Conservation (phyloP, 2,329 filamentous ascomycete species). For the Ceratocystis eucalypticola region DNA sequence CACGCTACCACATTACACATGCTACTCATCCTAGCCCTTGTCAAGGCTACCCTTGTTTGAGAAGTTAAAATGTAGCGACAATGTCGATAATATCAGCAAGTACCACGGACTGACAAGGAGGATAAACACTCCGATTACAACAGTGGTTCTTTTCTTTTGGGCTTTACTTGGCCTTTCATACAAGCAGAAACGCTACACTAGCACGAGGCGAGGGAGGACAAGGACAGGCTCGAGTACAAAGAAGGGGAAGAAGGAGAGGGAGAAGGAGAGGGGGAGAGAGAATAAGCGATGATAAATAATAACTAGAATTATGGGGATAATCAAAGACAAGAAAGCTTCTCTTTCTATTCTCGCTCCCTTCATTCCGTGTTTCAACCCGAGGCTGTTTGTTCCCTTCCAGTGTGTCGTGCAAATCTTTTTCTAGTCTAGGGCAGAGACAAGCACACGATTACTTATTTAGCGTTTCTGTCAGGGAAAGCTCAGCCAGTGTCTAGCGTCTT, state of each 20-base stretch:
- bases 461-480: not conserved
- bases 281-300: not conserved
- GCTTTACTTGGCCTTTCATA: not conserved
- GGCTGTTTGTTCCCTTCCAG: not conserved
- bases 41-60: not conserved
- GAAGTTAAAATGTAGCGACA: not conserved
- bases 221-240: not conserved
- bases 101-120: conserved; percentile 5
- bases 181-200: not conserved
- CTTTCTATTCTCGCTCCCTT: not conserved
- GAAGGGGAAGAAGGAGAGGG: not conserved
- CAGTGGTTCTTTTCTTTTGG: not conserved
- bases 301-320: not conserved
- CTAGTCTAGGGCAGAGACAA: not conserved
- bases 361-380: not conserved
- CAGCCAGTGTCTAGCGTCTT: not conserved
- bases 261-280: not conserved
- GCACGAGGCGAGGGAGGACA: not conserved
- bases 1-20: not conserved
- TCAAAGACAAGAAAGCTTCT: not conserved
- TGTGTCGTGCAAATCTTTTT: not conserved
- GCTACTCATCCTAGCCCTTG: not conserved
- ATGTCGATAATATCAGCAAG: conserved; percentile 1
- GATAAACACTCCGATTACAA: conserved; percentile 3
- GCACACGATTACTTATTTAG: not conserved